phyloP scores from a whole-genome alignment of 116 monocot species.

The Papilionanthe hybrid region DNA sequence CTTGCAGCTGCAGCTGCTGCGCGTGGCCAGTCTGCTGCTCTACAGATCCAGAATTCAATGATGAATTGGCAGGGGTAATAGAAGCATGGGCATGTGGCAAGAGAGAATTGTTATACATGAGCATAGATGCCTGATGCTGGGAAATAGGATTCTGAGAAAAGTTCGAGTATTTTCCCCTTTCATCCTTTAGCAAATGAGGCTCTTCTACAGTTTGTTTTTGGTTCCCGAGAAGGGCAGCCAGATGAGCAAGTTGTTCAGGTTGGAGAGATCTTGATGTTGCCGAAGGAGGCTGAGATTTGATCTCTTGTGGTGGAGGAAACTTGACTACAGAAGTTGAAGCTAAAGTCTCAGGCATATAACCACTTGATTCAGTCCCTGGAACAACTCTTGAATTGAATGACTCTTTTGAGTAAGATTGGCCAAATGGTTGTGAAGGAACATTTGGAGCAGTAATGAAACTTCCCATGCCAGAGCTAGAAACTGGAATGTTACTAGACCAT shows the following conservation, averaged over 20 bases:
- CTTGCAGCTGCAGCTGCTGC: slow-evolving; percentile 10
- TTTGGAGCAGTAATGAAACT: slow-evolving; percentile 6
- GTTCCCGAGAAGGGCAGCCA: slow-evolving; percentile 60
- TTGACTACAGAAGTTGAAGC: slow-evolving; percentile 8
- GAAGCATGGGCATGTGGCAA: neutral
- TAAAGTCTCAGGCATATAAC: slow-evolving; percentile 28
- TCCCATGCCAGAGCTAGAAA: slow-evolving; percentile 17
- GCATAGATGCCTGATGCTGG: slow-evolving; percentile 11
- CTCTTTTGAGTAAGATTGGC: slow-evolving; percentile 17
- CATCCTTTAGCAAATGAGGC: slow-evolving; percentile 12
- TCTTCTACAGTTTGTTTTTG: slow-evolving; percentile 48
- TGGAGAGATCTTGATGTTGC: slow-evolving; percentile 39
- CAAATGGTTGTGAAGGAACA: slow-evolving; percentile 21
- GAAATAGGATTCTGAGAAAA: slow-evolving; percentile 9
- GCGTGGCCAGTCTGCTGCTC: slow-evolving; percentile 26
- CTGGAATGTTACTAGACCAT: slow-evolving; percentile 26
- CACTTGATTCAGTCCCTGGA: slow-evolving; percentile 25
- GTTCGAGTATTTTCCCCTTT: slow-evolving; percentile 11
- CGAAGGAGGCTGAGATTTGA: slow-evolving; percentile 29
- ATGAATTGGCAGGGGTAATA: slow-evolving; percentile 8
- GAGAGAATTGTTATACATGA: neutral
- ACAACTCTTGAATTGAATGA: slow-evolving; percentile 13
- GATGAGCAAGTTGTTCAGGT: slow-evolving; percentile 70
- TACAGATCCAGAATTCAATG: slow-evolving; percentile 8
- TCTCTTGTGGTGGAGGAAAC: slow-evolving; percentile 22